Percentiles rank a stretch among this genome's conserved stretches.
phyloP scores from a whole-genome alignment of 805 yeast genomes.

The Wickerhamiella brachini region DNA sequence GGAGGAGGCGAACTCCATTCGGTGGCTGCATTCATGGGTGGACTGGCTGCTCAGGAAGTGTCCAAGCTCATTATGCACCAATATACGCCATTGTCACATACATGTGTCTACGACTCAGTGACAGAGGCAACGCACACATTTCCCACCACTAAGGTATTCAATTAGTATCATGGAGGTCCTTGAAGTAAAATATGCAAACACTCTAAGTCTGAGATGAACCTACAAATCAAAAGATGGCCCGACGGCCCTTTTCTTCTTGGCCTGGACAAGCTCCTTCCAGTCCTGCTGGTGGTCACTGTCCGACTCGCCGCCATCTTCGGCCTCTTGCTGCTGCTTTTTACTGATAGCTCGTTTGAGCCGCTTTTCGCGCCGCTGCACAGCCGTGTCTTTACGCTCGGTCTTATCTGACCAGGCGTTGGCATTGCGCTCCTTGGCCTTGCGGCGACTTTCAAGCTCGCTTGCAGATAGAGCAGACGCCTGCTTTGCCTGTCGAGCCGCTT shows the following conservation, averaged over 20 bases:
- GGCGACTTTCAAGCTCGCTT: neutral
- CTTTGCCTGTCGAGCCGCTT: constrained; percentile 44
- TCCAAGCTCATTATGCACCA: constrained; percentile 65
- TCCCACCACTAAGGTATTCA: neutral
- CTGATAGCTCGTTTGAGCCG: constrained; percentile 46
- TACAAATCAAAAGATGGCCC: constrained; percentile 39
- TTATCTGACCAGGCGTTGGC: constrained; percentile 77
- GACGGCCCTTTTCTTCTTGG: constrained; percentile 47
- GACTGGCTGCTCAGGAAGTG: constrained; percentile 73
- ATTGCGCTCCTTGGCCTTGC: constrained; percentile 17
- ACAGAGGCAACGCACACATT: constrained; percentile 2
- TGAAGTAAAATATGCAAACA: neutral
- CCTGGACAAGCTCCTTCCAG: constrained; percentile 75
- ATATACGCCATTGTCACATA: constrained; percentile 62
- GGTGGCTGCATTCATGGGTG: constrained; percentile 62
- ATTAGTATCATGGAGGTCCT: neutral
- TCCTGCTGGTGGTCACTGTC: constrained; percentile 42
- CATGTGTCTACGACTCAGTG: constrained; percentile 62
- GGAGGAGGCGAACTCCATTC: constrained; percentile 40
- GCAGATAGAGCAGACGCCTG: constrained; percentile 25
- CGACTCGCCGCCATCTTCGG: constrained; percentile 21
- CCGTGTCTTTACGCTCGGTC: constrained; percentile 44
- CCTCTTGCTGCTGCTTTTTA: constrained; percentile 32
- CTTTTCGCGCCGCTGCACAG: constrained; percentile 51
- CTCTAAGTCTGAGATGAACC: neutral